phyloP scores from a whole-genome alignment of 768 basidiomycete species.

The Russula earlei region DNA sequence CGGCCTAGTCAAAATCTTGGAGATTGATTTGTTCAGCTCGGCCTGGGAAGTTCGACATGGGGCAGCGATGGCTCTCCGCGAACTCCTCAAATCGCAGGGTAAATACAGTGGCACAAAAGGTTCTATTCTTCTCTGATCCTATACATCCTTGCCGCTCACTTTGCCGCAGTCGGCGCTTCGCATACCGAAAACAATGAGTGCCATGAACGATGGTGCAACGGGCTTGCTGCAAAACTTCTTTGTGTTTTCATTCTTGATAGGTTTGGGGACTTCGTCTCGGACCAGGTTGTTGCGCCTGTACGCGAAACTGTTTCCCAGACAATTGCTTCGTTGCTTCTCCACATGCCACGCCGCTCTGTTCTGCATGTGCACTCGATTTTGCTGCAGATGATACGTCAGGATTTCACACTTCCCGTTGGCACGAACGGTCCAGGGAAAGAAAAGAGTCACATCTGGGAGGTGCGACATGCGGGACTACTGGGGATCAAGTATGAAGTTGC shows the following conservation, averaged over 20 bases:
- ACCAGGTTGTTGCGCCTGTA: constrained; percentile 96
- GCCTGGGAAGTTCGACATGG: constrained; percentile 95
- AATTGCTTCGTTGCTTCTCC: constrained; percentile 76
- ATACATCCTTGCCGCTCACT: background rate
- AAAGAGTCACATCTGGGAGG: constrained; percentile 81
- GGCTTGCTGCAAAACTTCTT: constrained; percentile 74
- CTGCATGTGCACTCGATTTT: constrained; percentile 74
- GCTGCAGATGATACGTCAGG: constrained; percentile 89
- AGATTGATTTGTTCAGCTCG: constrained; percentile 74
- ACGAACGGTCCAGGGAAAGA: constrained; percentile 25
- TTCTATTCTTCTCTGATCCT: constrained; percentile 22
- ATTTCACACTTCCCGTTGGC: constrained; percentile 41
- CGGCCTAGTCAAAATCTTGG: constrained; percentile 67
- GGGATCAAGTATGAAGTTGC: constrained; percentile 98
- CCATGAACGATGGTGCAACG: constrained; percentile 87
- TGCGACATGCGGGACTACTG: constrained; percentile 93
- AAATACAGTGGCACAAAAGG: constrained; percentile 75
- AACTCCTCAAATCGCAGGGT: constrained; percentile 79
- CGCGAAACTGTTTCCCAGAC: constrained; percentile 95
- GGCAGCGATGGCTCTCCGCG: constrained; percentile 82
- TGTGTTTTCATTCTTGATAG: constrained; percentile 90
- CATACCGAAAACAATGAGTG: constrained; percentile 49
- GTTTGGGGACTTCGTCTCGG: constrained; percentile 97
- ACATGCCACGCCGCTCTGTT: constrained; percentile 78
- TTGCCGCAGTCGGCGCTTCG: constrained; percentile 38